These are phyloP conservation scores for Arthrobotrys entomopaga DNA, from an alignment of 2,329 filamentous ascomycete species.

Conservation along the genomic window DNA sequence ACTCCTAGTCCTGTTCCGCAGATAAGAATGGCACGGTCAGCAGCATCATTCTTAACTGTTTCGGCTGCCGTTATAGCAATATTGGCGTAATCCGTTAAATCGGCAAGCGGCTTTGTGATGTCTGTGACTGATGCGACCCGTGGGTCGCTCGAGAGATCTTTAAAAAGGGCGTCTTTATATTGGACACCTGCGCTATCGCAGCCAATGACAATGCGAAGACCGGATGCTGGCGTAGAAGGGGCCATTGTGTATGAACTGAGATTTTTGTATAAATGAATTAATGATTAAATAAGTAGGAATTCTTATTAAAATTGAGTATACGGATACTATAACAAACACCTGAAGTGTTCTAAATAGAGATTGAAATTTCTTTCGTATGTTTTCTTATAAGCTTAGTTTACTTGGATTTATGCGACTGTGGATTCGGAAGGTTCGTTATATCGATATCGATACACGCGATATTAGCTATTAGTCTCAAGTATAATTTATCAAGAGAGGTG, in stretches of 20 bases:
- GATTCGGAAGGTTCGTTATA: too few relatives aligned
- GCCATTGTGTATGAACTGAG: slow-evolving; percentile 25
- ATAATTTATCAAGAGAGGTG: too few relatives aligned
- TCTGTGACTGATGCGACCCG: slow-evolving; percentile 41
- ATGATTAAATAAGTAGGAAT: not conserved
- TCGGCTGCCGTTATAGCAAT: slow-evolving; percentile 58
- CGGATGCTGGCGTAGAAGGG: slow-evolving; percentile 24
- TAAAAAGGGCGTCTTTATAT: slow-evolving; percentile 49
- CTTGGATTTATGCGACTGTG: too few relatives aligned
- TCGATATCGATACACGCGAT: too few relatives aligned
- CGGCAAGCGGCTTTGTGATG: slow-evolving; percentile 59
- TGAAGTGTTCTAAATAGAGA: not conserved
- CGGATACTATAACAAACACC: not conserved
- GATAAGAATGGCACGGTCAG: slow-evolving; percentile 81
- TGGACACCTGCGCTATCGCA: slow-evolving; percentile 48
- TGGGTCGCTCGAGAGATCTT: slow-evolving; percentile 30
- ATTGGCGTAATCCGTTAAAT: slow-evolving; percentile 35
- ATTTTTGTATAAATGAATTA: not conserved
- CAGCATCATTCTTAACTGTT: slow-evolving; percentile 71
- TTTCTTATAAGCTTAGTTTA: too few relatives aligned
- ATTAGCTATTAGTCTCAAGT: too few relatives aligned
- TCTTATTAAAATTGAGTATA: not conserved
- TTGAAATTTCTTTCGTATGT: too few relatives aligned
- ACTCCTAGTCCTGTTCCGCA: slow-evolving; percentile 89
- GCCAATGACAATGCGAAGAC: slow-evolving; percentile 48